These are phyloP conservation scores for Chaetomium cochliodes DNA, from an alignment of 495 filamentous ascomycete species.

Conservation along the genomic window DNA sequence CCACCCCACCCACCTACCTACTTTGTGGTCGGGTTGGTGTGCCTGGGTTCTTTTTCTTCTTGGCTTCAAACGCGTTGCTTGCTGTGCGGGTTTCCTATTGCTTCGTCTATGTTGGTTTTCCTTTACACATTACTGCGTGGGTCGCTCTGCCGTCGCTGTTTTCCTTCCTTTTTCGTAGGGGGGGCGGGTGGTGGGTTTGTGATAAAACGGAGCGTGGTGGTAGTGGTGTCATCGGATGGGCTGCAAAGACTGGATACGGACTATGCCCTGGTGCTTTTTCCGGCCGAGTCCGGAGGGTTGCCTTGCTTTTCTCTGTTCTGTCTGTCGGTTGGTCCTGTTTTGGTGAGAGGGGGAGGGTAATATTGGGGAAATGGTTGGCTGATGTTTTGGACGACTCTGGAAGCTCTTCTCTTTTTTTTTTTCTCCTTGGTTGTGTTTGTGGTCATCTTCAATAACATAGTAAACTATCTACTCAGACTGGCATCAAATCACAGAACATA, in stretches of 20 bases:
- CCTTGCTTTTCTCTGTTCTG: background rate
- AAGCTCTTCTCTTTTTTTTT: background rate
- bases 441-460: background rate
- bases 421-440: background rate
- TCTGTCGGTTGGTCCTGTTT: background rate
- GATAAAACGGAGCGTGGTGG: background rate
- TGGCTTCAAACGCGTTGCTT: background rate
- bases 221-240: background rate
- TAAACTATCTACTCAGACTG: background rate
- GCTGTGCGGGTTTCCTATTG: too few relatives aligned
- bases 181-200: background rate
- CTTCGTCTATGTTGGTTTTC: background rate
- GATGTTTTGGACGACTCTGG: background rate
- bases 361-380: background rate
- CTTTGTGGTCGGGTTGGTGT: too few relatives aligned
- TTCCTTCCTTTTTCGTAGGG: background rate
- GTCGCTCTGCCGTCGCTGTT: background rate
- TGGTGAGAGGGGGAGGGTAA: background rate
- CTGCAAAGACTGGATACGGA: background rate
- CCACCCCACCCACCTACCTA: too few relatives aligned
- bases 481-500: background rate
- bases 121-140: background rate
- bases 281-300: too few relatives aligned
- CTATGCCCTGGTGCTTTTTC: background rate
- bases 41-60: too few relatives aligned